Evolutionary conservation across 768 basidiomycete species (phyloP).

Genomic region (Ephemerocybe angulata): DNA sequence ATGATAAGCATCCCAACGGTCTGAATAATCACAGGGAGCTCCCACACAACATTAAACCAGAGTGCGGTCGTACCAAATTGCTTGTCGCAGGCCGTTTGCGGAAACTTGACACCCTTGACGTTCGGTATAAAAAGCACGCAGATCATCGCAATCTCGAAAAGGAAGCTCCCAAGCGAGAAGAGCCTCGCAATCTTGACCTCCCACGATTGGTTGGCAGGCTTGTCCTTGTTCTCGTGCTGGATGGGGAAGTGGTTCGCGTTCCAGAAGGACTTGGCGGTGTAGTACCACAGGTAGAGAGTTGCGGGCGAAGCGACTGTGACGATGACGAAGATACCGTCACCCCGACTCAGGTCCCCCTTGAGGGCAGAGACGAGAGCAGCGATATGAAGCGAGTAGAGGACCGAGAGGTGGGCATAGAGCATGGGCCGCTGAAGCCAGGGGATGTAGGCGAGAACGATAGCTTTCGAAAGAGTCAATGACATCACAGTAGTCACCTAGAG

Average conservation of each 20-base stretch:
- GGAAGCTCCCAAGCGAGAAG: not conserved
- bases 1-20: not conserved
- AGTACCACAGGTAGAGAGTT: constrained; percentile 6
- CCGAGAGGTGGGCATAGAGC: constrained; percentile 5
- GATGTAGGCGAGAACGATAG: constrained; percentile 3
- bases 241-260: constrained; percentile 4
- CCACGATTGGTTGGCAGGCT: not conserved
- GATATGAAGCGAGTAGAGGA: constrained; percentile 3
- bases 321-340: constrained; percentile 7
- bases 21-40: not conserved
- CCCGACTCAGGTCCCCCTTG: not conserved
- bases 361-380: constrained; percentile 1
- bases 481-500: not conserved
- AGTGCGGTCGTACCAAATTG: not conserved
- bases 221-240: not conserved
- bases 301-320: constrained; percentile 1
- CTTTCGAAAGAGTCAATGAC: not conserved
- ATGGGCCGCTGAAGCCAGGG: constrained; percentile 3
- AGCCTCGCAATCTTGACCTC: constrained; percentile 1
- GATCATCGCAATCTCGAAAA: not conserved
- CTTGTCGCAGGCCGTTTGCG: not conserved
- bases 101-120: not conserved
- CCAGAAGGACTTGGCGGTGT: not conserved
- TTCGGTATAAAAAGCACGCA: not conserved
- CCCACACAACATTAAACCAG: constrained; percentile 8